Conservation (phyloP, 2,329 filamentous ascomycete species). For the Stemphylium vesicarium region DNA sequence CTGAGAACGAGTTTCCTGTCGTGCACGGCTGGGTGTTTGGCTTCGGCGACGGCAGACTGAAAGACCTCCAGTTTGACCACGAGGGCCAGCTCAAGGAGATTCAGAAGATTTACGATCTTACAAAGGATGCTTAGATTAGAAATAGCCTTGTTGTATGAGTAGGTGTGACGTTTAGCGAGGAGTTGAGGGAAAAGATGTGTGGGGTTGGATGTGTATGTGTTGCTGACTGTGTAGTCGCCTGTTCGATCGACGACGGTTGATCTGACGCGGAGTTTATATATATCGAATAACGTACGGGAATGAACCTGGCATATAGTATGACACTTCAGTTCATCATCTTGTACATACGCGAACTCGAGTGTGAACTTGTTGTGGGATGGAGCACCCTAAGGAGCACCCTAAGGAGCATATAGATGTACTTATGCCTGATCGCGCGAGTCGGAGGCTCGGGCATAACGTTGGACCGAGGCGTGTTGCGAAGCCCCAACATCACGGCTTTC, state of each 20-base stretch:
- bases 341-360: too few species aligned
- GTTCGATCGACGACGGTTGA: neutral
- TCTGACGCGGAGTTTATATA: neutral
- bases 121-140: conserved; percentile 15
- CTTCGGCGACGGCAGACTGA: conserved; percentile 70
- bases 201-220: neutral
- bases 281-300: too few species aligned
- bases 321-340: too few species aligned
- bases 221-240: neutral
- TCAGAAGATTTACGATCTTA: conserved; percentile 68
- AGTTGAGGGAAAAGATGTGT: conserved; percentile 5
- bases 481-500: too few species aligned
- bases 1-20: conserved; percentile 68
- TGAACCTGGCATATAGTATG: too few species aligned
- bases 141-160: conserved; percentile 3
- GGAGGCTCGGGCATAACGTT: too few species aligned
- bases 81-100: conserved; percentile 62
- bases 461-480: too few species aligned
- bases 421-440: too few species aligned
- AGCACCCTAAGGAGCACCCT: too few species aligned
- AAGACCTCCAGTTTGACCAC: conserved; percentile 69
- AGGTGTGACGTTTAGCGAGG: conserved; percentile 15
- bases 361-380: too few species aligned
- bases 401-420: too few species aligned
- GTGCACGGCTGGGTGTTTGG: conserved; percentile 79